Percentiles rank a stretch among this genome's conserved stretches.
phyloP scores from a whole-genome alignment of 78 protist species.

The Planoprotostelium fungivorum region DNA sequence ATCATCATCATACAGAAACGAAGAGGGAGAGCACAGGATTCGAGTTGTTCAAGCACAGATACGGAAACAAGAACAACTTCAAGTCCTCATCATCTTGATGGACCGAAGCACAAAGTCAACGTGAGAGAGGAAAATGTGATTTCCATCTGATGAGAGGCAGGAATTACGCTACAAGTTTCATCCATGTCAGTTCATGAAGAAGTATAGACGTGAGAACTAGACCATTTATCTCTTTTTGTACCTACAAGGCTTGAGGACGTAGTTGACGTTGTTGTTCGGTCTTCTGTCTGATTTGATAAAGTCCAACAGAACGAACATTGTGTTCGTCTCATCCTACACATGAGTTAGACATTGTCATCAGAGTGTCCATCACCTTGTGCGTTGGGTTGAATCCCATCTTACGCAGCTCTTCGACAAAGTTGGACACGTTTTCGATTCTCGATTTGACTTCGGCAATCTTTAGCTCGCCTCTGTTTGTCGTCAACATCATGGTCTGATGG shows the following conservation, averaged over 20 bases:
- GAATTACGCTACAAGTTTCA: too few species aligned
- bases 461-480: slow-evolving; percentile 33
- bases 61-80: too few species aligned
- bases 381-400: slow-evolving; percentile 34
- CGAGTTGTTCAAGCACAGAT: too few species aligned
- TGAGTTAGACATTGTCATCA: neutral
- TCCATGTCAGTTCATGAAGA: too few species aligned
- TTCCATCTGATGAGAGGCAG: too few species aligned
- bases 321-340: neutral
- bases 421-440: slow-evolving; percentile 7
- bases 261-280: neutral
- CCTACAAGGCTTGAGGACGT: neutral
- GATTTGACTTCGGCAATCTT: slow-evolving; percentile 72
- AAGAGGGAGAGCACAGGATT: too few species aligned
- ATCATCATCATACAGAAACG: too few species aligned
- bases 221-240: neutral
- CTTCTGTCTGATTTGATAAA: neutral
- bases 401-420: slow-evolving; percentile 35
- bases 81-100: too few species aligned
- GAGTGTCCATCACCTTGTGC: neutral
- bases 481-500: neutral
- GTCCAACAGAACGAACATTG: neutral
- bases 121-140: too few species aligned
- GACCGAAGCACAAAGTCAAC: too few species aligned
- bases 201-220: too few species aligned